These are phyloP conservation scores for Phytophthora colocasiae DNA, from an alignment of 352 stramenopile species.

Conservation along the genomic window DNA sequence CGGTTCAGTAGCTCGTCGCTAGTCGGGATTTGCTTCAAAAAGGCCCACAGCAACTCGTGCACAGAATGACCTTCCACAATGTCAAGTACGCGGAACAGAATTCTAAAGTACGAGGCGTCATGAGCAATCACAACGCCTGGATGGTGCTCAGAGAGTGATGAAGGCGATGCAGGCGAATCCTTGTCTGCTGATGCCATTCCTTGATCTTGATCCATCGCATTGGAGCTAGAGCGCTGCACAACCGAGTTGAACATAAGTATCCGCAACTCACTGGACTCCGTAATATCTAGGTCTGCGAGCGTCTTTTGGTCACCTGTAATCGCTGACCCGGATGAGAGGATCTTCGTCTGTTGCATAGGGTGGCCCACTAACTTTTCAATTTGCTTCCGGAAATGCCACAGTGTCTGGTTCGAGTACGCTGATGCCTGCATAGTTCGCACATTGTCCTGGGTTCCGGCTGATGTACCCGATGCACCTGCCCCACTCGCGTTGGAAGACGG, in stretches of 20 bases:
- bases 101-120: constrained; percentile 80
- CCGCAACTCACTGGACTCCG: constrained; percentile 76
- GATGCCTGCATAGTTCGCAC: constrained; percentile 61
- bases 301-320: constrained; percentile 86
- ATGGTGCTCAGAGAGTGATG: constrained; percentile 40
- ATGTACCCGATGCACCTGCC: constrained; percentile 18
- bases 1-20: constrained; percentile 69
- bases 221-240: constrained; percentile 58
- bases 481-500: constrained; percentile 50
- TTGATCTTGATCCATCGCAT: constrained; percentile 49
- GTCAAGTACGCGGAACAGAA: constrained; percentile 86
- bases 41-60: constrained; percentile 78
- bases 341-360: constrained; percentile 84
- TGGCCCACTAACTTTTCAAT: constrained; percentile 77
- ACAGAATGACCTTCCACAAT: constrained; percentile 63
- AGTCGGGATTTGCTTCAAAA: constrained; percentile 87
- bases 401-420: constrained; percentile 83
- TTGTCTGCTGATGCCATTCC: constrained; percentile 33
- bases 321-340: constrained; percentile 69
- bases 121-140: constrained; percentile 72
- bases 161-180: constrained; percentile 20
- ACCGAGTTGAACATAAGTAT: constrained; percentile 87
- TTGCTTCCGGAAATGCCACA: constrained; percentile 76
- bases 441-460: constrained; percentile 50
- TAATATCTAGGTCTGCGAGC: constrained; percentile 79